Base-by-base conservation (phyloP, 2,329 filamentous ascomycete species). In the Diplocarpon rosae region DNA sequence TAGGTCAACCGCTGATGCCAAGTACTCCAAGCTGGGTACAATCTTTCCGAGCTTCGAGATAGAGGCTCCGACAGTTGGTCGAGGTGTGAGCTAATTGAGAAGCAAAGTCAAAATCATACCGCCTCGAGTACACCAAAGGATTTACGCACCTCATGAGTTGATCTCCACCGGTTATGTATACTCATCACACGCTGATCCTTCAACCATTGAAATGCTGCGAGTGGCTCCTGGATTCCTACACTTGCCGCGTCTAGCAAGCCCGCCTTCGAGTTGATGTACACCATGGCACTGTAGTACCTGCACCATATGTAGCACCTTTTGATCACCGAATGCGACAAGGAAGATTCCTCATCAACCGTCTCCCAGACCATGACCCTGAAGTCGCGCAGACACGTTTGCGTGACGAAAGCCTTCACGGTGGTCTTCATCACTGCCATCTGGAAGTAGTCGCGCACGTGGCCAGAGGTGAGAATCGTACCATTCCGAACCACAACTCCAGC, bases 221-320 rank as follows among this genome's bases (percentile, higher is more conserved):
- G 39, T 13, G 39, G 39, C 35, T 42, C 39, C 4, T 15, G 31
- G 16, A 42, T 13, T 11, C 39, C 39, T 30, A 35, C 33, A 15
- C 39, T 42, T 12, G 39, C 39, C 8, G 39, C 16, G 17, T 42
- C 39, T 8, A 36, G 35, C 10, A 42, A 29, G 11, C 31, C 39
- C 5, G 31, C 27, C 39, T 42, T 42, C 20, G 39, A 42, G 20
- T 36, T 42, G 32, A 42, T 42, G 39, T 36, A 42, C n/a, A 42
- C 39, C 39, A 42, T 42, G 3, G 39, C 39, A 16, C 39, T 42
- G 15, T 42, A 42, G 39, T 42, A 42, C 10, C 39, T 42, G 32
- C 39, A 42, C 39, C 39, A 42, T 13, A 42, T 42, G 28, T 42
- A 42, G 17, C 39, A 42, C 35, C 39, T 42, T 24, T 42, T 42